Evolutionary conservation across 805 yeast species (phyloP).

Genomic region (Saturnispora dispora): DNA sequence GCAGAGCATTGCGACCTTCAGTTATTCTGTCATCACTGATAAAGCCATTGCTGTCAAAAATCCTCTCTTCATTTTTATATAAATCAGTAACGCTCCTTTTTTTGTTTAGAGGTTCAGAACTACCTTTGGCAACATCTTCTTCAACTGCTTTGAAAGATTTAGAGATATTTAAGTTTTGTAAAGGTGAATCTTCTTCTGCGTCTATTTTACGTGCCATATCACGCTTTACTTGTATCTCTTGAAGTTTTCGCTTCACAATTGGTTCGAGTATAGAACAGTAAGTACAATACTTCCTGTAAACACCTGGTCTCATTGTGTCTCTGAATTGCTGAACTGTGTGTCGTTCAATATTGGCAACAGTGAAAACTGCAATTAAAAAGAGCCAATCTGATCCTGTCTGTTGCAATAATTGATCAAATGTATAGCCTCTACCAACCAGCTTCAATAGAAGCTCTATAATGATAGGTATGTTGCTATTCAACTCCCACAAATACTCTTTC

Average conservation of each 20-base stretch:
- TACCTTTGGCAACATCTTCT: background rate
- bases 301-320: background rate
- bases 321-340: background rate
- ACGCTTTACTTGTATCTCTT: background rate
- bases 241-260: background rate
- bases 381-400: background rate
- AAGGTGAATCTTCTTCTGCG: background rate
- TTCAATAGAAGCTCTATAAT: background rate
- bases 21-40: background rate
- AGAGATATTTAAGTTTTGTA: background rate
- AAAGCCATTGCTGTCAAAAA: background rate
- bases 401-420: background rate
- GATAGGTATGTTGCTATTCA: background rate
- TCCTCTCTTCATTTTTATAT: background rate
- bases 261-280: background rate
- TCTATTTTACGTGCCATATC: background rate
- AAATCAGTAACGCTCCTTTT: background rate
- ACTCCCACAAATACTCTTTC: background rate
- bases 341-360: background rate
- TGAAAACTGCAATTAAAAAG: background rate
- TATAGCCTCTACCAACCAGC: background rate
- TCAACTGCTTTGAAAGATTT: background rate
- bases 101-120: background rate
- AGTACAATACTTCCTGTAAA: background rate
- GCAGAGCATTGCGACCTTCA: background rate